Conservation (phyloP, 148 eudicot species). For the Chenopodium formosanum region DNA sequence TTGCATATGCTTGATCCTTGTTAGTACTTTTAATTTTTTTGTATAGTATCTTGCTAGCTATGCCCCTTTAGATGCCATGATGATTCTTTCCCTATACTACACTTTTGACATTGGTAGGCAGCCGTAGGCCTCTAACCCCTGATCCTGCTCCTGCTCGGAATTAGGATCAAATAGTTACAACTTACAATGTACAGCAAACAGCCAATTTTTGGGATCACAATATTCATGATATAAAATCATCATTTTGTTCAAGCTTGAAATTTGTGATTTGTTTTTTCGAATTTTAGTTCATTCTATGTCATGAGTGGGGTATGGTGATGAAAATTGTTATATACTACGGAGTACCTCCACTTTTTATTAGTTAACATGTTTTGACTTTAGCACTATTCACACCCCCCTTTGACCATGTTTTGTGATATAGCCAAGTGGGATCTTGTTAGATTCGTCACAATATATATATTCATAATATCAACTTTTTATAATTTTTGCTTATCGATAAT, state of each 20-base stretch:
- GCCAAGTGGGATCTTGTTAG: no score
- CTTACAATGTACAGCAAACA: conserved; percentile 20
- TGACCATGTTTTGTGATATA: no score
- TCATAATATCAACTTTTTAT: no score
- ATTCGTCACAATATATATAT: no score
- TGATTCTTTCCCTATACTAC: background rate
- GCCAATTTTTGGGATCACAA: conserved; percentile 10
- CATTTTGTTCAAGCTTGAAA: background rate
- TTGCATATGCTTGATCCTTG: conserved; percentile 20
- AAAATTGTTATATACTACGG: no score
- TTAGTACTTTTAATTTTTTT: conserved; percentile 6
- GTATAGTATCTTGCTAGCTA: background rate
- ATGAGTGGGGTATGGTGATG: background rate
- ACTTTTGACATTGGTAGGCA: conserved; percentile 2
- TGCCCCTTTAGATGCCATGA: background rate
- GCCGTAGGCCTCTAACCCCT: background rate
- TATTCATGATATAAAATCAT: conserved; percentile 10
- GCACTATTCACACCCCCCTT: no score
- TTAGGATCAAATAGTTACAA: background rate
- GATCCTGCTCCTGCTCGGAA: background rate
- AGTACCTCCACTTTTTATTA: no score
- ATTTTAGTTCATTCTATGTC: background rate
- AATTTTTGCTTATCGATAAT: no score
- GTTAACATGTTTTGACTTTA: no score
- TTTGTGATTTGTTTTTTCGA: background rate